phyloP scores from a whole-genome alignment of 176 grass and related monocot species.

The Raddia distichophylla region DNA sequence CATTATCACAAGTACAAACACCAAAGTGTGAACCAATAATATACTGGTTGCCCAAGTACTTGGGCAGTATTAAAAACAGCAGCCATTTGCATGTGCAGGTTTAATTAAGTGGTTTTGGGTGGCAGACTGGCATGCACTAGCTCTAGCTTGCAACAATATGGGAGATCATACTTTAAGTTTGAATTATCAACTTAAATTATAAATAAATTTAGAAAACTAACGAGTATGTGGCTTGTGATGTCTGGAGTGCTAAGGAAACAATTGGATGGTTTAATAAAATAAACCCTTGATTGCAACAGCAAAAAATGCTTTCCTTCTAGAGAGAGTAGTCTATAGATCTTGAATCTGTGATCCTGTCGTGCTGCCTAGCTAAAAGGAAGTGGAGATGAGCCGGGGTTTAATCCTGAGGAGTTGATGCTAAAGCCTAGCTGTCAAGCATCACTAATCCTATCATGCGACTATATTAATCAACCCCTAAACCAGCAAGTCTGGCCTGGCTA shows the following conservation, averaged over 20 bases:
- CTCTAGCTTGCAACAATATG: not conserved
- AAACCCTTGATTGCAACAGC: slow-evolving; percentile 8
- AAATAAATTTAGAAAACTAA: not conserved
- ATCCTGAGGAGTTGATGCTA: slow-evolving; percentile 26
- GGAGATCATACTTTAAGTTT: not conserved
- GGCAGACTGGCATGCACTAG: not conserved
- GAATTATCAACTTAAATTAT: no score
- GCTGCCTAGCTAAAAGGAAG: not conserved
- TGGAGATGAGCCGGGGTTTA: not conserved
- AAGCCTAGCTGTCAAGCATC: slow-evolving; percentile 31
- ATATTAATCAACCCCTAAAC: slow-evolving; percentile 24
- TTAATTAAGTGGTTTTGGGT: not conserved
- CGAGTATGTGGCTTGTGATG: not conserved
- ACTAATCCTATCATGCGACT: slow-evolving; percentile 37
- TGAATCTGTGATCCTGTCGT: slow-evolving; percentile 21
- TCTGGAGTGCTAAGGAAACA: not conserved
- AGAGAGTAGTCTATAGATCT: not conserved
- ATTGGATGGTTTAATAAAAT: not conserved
- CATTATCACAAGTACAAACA: slow-evolving; percentile 45
- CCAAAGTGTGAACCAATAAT: slow-evolving; percentile 49
- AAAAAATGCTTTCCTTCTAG: not conserved
- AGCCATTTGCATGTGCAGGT: slow-evolving; percentile 17
- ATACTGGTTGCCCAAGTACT: slow-evolving; percentile 21
- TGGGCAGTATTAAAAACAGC: slow-evolving; percentile 21
- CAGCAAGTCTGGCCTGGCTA: slow-evolving; percentile 11